phyloP scores from a whole-genome alignment of 495 filamentous ascomycete genomes.

The Penicillium coffeae region DNA sequence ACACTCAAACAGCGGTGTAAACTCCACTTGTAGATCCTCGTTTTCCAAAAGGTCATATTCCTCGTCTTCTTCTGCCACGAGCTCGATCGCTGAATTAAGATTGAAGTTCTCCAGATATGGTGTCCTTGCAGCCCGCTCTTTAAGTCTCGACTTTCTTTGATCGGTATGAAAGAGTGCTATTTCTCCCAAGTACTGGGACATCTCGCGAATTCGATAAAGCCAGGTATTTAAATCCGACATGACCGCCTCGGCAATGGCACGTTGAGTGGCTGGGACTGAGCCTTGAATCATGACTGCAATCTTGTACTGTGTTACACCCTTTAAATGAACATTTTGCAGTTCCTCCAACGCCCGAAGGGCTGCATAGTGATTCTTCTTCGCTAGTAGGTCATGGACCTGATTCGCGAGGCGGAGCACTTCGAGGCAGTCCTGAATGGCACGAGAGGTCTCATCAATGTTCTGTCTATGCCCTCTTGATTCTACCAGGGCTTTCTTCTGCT shows the following conservation, averaged over 20 bases:
- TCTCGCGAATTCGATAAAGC: constrained; percentile 94
- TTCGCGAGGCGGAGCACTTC: constrained; percentile 92
- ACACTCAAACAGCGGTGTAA: constrained; percentile 91
- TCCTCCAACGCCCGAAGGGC: constrained; percentile 93
- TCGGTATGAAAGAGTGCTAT: constrained; percentile 97
- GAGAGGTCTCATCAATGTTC: constrained; percentile 91
- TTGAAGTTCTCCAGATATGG: constrained; percentile 75
- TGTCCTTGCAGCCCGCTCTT: constrained; percentile 68
- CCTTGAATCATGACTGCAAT: constrained; percentile 94
- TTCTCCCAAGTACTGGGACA: constrained; percentile 90
- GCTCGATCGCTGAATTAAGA: constrained; percentile 91
- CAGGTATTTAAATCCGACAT: constrained; percentile 97
- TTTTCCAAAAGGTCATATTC: constrained; percentile 94
- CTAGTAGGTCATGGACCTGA: constrained; percentile 85
- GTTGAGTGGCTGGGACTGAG: constrained; percentile 88
- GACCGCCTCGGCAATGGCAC: constrained; percentile 89
- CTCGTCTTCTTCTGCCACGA: constrained; percentile 90
- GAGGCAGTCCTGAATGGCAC: constrained; percentile 83
- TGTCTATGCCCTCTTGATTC: constrained; percentile 88
- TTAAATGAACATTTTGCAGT: constrained; percentile 91
- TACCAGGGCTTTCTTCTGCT: constrained; percentile 90
- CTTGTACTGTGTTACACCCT: constrained; percentile 88
- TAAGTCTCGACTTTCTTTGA: constrained; percentile 76
- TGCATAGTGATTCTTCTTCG: constrained; percentile 90
- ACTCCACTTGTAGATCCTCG: constrained; percentile 89